Percentiles rank a stretch among this genome's conserved stretches.
These are phyloP conservation scores for Boletus pseudo-olivaceus DNA, from an alignment of 768 basidiomycete species.

Conservation along the genomic window DNA sequence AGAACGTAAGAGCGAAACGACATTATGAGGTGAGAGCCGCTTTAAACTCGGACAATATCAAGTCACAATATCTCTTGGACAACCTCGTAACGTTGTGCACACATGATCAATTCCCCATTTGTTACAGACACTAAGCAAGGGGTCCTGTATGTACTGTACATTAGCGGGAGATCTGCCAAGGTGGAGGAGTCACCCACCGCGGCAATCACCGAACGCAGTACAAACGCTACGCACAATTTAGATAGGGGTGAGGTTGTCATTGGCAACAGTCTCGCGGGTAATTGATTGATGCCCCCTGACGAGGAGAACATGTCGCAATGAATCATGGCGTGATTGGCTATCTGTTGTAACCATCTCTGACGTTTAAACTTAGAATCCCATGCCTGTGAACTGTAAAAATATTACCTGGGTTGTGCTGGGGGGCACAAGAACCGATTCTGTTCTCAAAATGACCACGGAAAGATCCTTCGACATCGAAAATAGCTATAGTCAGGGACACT, in stretches of 20 bases:
- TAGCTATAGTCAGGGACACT: not conserved
- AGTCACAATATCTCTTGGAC: not conserved
- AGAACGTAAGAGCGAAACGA: slow-evolving; percentile 6
- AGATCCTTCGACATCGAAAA: not conserved
- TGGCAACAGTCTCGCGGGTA: slow-evolving; percentile 7
- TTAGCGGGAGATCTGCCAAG: too few species aligned
- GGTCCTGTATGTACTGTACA: too few species aligned
- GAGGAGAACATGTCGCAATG: not conserved
- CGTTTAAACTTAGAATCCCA: not conserved
- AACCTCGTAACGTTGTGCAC: not conserved
- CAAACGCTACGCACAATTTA: not conserved
- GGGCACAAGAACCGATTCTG: not conserved
- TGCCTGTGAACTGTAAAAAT: not conserved
- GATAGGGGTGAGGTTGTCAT: slow-evolving; percentile 7
- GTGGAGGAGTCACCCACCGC: too few species aligned
- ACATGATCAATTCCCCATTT: slow-evolving; percentile 1
- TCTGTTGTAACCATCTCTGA: not conserved
- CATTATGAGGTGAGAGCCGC: not conserved
- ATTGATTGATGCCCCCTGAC: not conserved
- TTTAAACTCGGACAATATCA: not conserved
- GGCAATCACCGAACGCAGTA: slow-evolving; percentile 14
- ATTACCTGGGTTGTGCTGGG: not conserved
- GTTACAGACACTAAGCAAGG: too few species aligned
- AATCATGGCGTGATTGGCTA: not conserved
- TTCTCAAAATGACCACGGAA: not conserved